Percentiles rank a stretch among this genome's conserved stretches.
Conservation (phyloP, 495 filamentous ascomycete genomes). For the Neurospora tetrasperma region DNA sequence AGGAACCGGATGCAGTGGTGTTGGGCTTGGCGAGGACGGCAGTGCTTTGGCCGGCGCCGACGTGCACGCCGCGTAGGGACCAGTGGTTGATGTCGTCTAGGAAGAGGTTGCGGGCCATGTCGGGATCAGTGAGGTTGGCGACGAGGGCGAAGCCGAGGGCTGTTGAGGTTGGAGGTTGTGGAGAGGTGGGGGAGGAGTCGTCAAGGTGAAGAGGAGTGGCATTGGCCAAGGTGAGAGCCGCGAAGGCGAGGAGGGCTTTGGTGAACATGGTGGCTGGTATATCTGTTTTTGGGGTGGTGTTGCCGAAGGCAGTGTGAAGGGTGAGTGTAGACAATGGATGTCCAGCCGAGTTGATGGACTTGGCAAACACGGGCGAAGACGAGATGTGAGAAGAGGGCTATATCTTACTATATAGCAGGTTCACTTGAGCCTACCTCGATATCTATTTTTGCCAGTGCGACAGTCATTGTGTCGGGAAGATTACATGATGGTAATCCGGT, state of each 20-base stretch:
- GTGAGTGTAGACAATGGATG: neutral
- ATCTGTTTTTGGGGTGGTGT: neutral
- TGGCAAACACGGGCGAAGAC: neutral
- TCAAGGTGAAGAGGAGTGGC: neutral
- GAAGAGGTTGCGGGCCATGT: neutral
- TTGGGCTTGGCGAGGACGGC: neutral
- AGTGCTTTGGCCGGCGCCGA: slow-evolving; percentile 3
- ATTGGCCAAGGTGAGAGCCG: neutral
- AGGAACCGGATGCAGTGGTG: neutral
- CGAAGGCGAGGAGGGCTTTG: neutral
- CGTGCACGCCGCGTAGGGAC: neutral
- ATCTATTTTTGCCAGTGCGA: no score
- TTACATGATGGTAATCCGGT: no score
- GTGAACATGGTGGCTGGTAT: neutral
- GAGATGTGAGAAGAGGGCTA: no score
- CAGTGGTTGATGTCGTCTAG: neutral
- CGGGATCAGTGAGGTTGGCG: slow-evolving; percentile 1
- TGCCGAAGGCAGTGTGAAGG: neutral
- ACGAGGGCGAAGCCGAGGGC: slow-evolving; percentile 2
- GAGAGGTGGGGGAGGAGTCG: neutral
- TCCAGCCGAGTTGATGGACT: neutral
- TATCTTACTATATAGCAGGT: neutral
- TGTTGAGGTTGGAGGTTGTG: neutral
- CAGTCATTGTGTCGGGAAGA: no score
- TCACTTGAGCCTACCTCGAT: neutral